A percentile compares a stretch with the other conserved stretches of the same genome.
Conservation (phyloP, 1,139 yeast genomes). For the Blastobotrys serpentis region DNA sequence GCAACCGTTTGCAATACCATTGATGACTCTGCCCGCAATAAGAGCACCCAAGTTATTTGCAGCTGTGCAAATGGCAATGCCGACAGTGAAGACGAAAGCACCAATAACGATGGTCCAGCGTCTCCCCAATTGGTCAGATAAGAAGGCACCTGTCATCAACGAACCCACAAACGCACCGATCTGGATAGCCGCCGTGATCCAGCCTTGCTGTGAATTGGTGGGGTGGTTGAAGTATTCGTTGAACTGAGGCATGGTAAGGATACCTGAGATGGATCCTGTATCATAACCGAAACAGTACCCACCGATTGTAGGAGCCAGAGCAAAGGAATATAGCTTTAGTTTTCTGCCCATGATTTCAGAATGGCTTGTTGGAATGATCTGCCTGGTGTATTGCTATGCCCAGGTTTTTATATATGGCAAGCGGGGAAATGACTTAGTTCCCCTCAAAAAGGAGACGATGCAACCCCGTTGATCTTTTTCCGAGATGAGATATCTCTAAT, state of each 20-base stretch:
- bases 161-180: conserved; percentile 26
- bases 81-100: conserved; percentile 20
- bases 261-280: conserved; percentile 24
- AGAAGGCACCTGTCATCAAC: conserved; percentile 20
- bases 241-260: conserved; percentile 23
- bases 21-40: conserved; percentile 38
- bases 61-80: conserved; percentile 22
- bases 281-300: conserved; percentile 23
- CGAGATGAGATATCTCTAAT: neutral
- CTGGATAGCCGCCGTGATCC: conserved; percentile 24
- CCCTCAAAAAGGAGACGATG: neutral
- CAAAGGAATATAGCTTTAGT: conserved; percentile 13
- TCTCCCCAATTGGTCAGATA: conserved; percentile 22
- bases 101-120: conserved; percentile 21
- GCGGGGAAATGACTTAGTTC: neutral
- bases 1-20: conserved; percentile 56
- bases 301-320: conserved; percentile 18
- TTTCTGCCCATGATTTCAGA: conserved; percentile 6
- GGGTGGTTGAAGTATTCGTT: conserved; percentile 22
- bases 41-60: conserved; percentile 22
- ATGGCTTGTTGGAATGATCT: conserved; percentile 1
- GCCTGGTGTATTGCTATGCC: neutral
- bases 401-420: neutral
- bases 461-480: conserved; percentile 1
- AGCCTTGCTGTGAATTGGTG: conserved; percentile 23